Evolutionary conservation across 345 rosid species (phyloP).

Genomic region (Bretschneidera sinensis): DNA sequence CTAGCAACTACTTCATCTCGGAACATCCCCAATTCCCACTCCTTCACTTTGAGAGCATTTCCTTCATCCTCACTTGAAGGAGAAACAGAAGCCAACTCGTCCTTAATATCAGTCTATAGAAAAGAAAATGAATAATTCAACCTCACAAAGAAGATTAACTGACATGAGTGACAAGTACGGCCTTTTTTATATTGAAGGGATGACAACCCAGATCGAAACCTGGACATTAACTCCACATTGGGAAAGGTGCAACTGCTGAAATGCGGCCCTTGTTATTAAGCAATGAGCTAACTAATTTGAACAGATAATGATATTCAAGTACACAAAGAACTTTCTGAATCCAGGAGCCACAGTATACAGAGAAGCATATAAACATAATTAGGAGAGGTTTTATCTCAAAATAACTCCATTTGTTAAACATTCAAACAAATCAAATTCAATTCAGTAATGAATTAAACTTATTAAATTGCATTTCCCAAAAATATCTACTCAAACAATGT

Average conservation of each 20-base stretch:
- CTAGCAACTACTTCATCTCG: constrained; percentile 63
- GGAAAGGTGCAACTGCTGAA: too few relatives aligned
- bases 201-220: too few relatives aligned
- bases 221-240: too few relatives aligned
- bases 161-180: not conserved
- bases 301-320: too few relatives aligned
- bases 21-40: constrained; percentile 62
- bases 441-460: too few relatives aligned
- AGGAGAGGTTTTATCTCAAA: too few relatives aligned
- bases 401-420: constrained; percentile 2
- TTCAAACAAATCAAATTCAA: not conserved
- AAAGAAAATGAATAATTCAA: too few relatives aligned
- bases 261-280: not conserved
- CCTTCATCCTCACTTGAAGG: constrained; percentile 28
- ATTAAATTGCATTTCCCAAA: not conserved
- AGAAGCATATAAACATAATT: too few relatives aligned
- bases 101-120: constrained; percentile 29
- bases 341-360: not conserved
- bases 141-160: too few relatives aligned
- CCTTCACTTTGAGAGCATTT: constrained; percentile 57
- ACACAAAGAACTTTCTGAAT: not conserved
- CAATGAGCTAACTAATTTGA: not conserved
- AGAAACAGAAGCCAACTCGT: constrained; percentile 27
- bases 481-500: constrained; percentile 2
- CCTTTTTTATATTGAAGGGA: too few relatives aligned